Base-by-base conservation (phyloP, 768 basidiomycete species). In the Neoboletus brunneissimus region DNA sequence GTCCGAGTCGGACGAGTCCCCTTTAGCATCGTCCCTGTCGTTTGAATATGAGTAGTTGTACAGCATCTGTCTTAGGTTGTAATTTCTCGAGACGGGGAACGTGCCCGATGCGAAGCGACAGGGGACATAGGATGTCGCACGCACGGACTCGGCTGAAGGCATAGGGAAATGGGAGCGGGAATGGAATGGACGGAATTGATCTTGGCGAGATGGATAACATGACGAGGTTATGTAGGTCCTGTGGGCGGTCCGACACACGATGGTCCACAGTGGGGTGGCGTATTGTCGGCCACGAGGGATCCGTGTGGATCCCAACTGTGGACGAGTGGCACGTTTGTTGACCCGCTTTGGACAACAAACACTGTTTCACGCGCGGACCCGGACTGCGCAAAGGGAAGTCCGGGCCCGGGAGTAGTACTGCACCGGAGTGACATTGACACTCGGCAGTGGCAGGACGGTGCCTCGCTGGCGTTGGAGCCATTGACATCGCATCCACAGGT, bases 61-160 rank as follows among this genome's bases (percentile, higher is more conserved):
- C 38, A 69, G 55, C 67, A 69, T 69, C 51, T 69, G 68, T 55
- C 58, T 65, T 54, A 70, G 48, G 15, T 50, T 57, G 45, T 70
- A 68, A 37, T 65, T 47, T 48, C 41, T 56, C 20, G 67, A 62
- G 50, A 69, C 68, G 34, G 68, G 66, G 29, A 70, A 70, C 45
- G 68, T 69, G 53, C 68, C 66, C 22, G 66, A 66, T 7, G 57
- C 62, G 53, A 55, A 66, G 20, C 55, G 59, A 43, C 44, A 59
- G 9, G 66, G 66, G 25, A 59, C 35, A 7, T 57, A 68, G 41
- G 61, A 61, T 6, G 51, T 38, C 48, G 56, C 25, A 45, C 51
- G 48, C 7, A 25, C 35, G 1, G 56, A 32, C 31, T 58, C 51
- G 51, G 25, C 40, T 2, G 51, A 27, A 27, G 55, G 27, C 62